These are phyloP conservation scores for Diphasiastrum complanatum DNA, from an alignment of 83 land plant species.

Conservation along the genomic window DNA sequence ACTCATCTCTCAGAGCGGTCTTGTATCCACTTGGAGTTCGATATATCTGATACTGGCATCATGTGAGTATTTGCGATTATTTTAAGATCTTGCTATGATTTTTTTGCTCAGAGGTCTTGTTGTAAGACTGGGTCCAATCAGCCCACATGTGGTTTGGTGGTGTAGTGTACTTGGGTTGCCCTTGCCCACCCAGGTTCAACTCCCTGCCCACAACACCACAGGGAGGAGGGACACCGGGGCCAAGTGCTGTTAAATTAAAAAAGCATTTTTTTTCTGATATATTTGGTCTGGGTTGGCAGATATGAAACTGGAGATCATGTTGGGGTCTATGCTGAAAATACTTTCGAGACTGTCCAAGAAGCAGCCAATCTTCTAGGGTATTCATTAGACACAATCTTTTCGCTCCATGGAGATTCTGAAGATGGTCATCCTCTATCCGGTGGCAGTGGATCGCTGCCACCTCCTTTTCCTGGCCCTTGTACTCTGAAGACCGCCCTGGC, in stretches of 20 bases:
- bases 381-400: conserved; percentile 20
- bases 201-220: too few relatives aligned
- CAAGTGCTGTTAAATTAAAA: background rate
- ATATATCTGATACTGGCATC: conserved; percentile 60
- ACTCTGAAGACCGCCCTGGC: background rate
- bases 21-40: conserved; percentile 78
- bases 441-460: background rate
- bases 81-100: too few relatives aligned
- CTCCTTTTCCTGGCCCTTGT: conserved; percentile 17
- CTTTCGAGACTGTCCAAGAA: conserved; percentile 19
- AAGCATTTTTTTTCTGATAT: background rate
- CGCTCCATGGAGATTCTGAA: conserved; percentile 57
- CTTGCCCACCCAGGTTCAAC: too few relatives aligned
- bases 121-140: too few relatives aligned
- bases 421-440: conserved; percentile 6
- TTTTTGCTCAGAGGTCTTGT: too few relatives aligned
- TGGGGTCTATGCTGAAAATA: conserved; percentile 31
- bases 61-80: too few relatives aligned
- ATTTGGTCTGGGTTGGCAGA: conserved; percentile 6
- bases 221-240: too few relatives aligned
- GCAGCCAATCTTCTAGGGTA: conserved; percentile 17
- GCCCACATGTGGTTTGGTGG: too few relatives aligned
- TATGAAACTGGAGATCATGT: conserved; percentile 39
- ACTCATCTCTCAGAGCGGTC: conserved; percentile 67
- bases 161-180: too few relatives aligned